Conservation (phyloP, 2,329 filamentous ascomycete species). For the Aulographum hederae region DNA sequence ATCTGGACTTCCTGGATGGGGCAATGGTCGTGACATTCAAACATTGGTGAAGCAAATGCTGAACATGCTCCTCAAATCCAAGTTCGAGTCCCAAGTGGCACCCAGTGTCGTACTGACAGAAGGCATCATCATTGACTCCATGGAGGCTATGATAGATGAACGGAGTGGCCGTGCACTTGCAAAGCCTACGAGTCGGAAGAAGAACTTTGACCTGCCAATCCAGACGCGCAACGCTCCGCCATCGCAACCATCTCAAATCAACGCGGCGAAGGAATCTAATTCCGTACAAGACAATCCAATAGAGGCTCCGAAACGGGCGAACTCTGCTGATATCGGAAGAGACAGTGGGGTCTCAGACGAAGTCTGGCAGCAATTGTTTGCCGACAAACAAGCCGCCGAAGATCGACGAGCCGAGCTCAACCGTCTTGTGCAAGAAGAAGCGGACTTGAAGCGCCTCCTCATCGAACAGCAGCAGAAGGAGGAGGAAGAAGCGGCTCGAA, state of each 20-base stretch:
- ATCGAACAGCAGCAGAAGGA: conserved; percentile 7
- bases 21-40: conserved; percentile 43
- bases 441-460: conserved; percentile 9
- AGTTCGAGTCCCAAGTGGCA: conserved; percentile 6
- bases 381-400: conserved; percentile 21
- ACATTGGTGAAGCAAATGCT: conserved; percentile 35
- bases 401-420: conserved; percentile 20
- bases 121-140: conserved; percentile 9
- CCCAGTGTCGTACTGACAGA: conserved; percentile 10
- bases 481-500: conserved; percentile 1
- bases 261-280: not conserved
- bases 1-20: conserved; percentile 33
- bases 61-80: conserved; percentile 12
- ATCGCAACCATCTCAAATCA: not conserved
- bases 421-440: conserved; percentile 7
- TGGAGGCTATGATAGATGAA: conserved; percentile 17
- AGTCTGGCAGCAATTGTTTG: conserved; percentile 41
- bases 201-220: not conserved
- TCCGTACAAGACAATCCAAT: not conserved
- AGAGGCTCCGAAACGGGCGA: not conserved
- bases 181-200: too few relatives aligned
- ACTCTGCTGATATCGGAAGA: conserved; percentile 14
- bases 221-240: conserved; percentile 9
- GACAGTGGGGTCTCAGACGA: conserved; percentile 41
- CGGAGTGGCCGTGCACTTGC: conserved; percentile 10